Evolutionary conservation across 176 grass and related monocot species (phyloP), one percentile per base, ranked within the genome.

Genomic region (Juncus effusus): DNA sequence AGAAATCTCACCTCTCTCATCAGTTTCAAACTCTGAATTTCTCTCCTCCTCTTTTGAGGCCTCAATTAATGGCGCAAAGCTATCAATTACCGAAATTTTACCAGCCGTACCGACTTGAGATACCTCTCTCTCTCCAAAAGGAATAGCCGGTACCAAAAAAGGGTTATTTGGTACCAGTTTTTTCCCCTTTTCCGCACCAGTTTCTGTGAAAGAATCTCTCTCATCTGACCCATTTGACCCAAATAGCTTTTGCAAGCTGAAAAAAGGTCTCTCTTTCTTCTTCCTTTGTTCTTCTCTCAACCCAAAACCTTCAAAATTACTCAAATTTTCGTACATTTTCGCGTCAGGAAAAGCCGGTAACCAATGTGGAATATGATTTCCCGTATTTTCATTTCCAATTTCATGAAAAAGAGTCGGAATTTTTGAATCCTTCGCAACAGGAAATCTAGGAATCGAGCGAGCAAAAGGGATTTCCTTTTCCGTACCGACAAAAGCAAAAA

Each of bases 211-310:
- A 6, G 80, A 68, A 28, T 37, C 50, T 51, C 84, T 80, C 15
- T 70, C 83, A 50, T 82, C 73, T 10, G 83, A 42, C 1, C 65
- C 78, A 0, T 72, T 87, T 13, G 56, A 76, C 4, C 6, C 44
- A 60, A 99, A 59, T 28, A 86, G 66, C 42, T 74, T 74, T 63
- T 86, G 85, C 67, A 94, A 82, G 69, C 86, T 87, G 60, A 99
- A 80, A 62, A 86, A 79, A 19, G 89, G 82, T 59, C 78, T 86
- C 80, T 94, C 86, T 4, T 85, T 82, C 83, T 95, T 95, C 70
- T 78, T 76, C 37, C 75, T 69, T 61, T 93, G 86, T 57, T 84
- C 76, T 57, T 84, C 76, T 19, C 65, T 64, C 60, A 78, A 77
- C 62, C 89, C 83, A 1, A 47, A 60, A 40, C 74, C 76, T 61